Percentiles rank a stretch among this genome's conserved stretches.
phyloP scores from a whole-genome alignment of 352 stramenopile species.

The Albugo candida region DNA sequence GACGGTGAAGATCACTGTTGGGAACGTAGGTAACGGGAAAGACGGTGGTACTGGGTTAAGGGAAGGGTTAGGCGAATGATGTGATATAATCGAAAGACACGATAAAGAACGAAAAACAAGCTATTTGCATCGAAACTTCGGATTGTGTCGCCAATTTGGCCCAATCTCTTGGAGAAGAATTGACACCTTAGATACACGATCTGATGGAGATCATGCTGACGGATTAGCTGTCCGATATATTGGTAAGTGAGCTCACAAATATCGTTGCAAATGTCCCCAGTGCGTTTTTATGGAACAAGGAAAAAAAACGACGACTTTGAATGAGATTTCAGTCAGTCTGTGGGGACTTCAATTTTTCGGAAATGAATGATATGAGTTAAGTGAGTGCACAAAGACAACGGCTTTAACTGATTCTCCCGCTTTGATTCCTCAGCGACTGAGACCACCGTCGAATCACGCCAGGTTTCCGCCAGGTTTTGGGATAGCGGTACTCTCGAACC shows the following conservation, averaged over 20 bases:
- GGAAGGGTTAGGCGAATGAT: no score
- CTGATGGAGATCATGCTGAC: constrained; percentile 75
- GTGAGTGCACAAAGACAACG: no score
- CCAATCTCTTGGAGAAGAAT: constrained; percentile 28
- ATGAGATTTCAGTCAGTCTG: constrained; percentile 91
- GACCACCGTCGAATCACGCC: not conserved
- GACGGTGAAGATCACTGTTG: no score
- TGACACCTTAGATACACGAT: constrained; percentile 47
- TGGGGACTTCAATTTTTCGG: constrained; percentile 55
- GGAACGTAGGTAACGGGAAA: no score
- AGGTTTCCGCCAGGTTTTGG: not conserved
- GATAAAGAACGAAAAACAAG: constrained; percentile 30
- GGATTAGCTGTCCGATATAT: constrained; percentile 82
- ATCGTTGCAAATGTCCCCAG: constrained; percentile 82
- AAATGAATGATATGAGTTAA: not conserved
- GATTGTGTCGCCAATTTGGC: constrained; percentile 61
- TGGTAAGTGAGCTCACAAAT: constrained; percentile 85
- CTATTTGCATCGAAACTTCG: constrained; percentile 64
- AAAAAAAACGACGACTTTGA: constrained; percentile 87
- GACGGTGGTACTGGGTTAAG: no score
- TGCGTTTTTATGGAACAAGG: constrained; percentile 79
- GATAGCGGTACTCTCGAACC: no score
- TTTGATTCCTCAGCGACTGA: no score
- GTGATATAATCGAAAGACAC: not conserved
- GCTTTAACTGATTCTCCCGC: no score